phyloP scores from a whole-genome alignment of 1,284 basidiomycete species.

The Meira miltonrushii region DNA sequence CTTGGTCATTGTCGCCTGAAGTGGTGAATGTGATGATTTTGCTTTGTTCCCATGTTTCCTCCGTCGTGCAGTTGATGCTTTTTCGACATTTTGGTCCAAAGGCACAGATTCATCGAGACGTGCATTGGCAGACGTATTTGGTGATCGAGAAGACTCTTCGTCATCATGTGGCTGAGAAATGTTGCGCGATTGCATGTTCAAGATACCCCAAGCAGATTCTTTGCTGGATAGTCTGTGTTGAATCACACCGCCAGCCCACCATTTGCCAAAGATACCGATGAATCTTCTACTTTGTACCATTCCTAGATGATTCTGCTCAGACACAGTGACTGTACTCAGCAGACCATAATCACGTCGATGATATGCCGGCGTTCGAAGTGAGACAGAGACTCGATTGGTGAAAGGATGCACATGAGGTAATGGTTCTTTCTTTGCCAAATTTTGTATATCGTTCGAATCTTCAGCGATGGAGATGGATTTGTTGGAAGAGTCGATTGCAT shows the following conservation, averaged over 20 bases:
- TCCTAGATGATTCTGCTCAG: constrained; percentile 16
- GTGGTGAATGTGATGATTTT: no score
- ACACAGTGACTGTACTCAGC: constrained; percentile 69
- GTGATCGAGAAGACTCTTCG: no score
- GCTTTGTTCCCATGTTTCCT: no score
- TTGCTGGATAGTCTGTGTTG: background rate
- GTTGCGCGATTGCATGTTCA: no score
- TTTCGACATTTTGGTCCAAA: no score
- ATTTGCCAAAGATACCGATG: constrained; percentile 76
- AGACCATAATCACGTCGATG: constrained; percentile 75
- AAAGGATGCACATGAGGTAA: constrained; percentile 69
- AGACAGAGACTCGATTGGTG: constrained; percentile 81
- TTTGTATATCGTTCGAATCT: background rate
- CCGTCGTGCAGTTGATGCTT: no score
- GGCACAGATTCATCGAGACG: no score
- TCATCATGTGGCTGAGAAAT: no score
- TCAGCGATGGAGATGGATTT: background rate
- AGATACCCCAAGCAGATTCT: no score
- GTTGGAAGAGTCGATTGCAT: background rate
- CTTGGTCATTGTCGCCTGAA: no score
- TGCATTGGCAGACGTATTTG: no score
- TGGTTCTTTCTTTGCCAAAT: background rate
- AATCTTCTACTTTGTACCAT: constrained; percentile 63
- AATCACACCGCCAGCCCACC: constrained; percentile 53
- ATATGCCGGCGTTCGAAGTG: constrained; percentile 86